These are phyloP conservation scores for Jamesozyma gamospora DNA, from an alignment of 805 yeast genomes.

Conservation along the genomic window DNA sequence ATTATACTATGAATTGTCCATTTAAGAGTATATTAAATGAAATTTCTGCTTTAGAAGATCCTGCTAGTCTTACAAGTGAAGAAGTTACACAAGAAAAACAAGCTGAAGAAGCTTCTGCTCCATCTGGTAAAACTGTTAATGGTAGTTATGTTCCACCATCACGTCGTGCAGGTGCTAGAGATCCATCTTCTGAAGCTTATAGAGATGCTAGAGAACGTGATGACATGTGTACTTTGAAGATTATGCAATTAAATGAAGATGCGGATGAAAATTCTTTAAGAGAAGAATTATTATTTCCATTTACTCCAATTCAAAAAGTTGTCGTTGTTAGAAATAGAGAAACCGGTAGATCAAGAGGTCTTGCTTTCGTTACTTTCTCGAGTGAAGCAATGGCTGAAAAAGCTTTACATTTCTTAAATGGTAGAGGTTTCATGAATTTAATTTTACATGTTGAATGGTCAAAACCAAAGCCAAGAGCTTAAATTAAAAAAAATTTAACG, in stretches of 20 bases:
- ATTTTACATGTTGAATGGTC: constrained; percentile 62
- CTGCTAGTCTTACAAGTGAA: constrained; percentile 24
- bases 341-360: constrained; percentile 89
- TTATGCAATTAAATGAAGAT: constrained; percentile 79
- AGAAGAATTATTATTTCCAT: constrained; percentile 55
- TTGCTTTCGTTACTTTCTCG: constrained; percentile 83
- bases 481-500: not conserved
- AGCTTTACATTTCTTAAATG: constrained; percentile 70
- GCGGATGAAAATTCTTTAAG: constrained; percentile 77
- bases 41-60: constrained; percentile 33
- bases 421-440: constrained; percentile 86
- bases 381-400: constrained; percentile 58
- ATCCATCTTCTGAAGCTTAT: constrained; percentile 34
- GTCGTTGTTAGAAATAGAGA: constrained; percentile 83
- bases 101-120: constrained; percentile 27
- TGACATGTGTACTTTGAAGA: constrained; percentile 78
- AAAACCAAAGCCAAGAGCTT: constrained; percentile 30
- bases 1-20: constrained; percentile 92
- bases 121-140: constrained; percentile 29
- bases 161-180: constrained; percentile 33
- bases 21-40: constrained; percentile 74
- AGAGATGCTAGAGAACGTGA: constrained; percentile 54
- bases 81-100: constrained; percentile 27
- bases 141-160: constrained; percentile 56
- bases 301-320: constrained; percentile 63